A percentile compares a stretch with the other conserved stretches of the same genome.
Conservation (phyloP, 495 filamentous ascomycete genomes). For the Trichoderma erinaceum region DNA sequence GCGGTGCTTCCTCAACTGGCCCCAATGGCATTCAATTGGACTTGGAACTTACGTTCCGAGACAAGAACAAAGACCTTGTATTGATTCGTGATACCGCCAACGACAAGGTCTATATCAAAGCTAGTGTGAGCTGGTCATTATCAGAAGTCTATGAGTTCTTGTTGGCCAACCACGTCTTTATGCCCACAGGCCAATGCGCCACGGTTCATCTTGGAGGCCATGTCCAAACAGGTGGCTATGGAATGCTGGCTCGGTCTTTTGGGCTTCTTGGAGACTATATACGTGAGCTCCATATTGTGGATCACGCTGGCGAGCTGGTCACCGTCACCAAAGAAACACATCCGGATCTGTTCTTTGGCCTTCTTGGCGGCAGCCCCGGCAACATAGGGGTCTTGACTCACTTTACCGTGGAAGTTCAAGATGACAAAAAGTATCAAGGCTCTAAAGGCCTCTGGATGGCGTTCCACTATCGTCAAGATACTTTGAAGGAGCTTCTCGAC, state of each 20-base stretch:
- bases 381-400: conserved; percentile 40
- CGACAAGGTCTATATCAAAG: neutral
- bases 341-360: conserved; percentile 36
- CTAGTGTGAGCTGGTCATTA: neutral
- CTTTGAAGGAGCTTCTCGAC: conserved; percentile 28
- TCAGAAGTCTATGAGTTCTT: conserved; percentile 13
- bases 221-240: conserved; percentile 38
- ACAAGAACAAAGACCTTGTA: neutral
- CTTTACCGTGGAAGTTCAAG: conserved; percentile 34
- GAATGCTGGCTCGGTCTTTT: conserved; percentile 36
- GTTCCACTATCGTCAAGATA: conserved; percentile 29
- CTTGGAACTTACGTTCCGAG: neutral
- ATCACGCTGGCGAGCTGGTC: conserved; percentile 32
- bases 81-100: neutral
- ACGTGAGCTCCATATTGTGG: conserved; percentile 31
- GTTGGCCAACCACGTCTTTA: conserved; percentile 31
- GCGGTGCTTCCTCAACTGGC: neutral
- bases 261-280: conserved; percentile 40
- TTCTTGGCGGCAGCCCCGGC: conserved; percentile 40
- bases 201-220: conserved; percentile 39
- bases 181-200: conserved; percentile 39
- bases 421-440: conserved; percentile 32
- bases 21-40: neutral
- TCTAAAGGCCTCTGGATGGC: conserved; percentile 31
- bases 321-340: conserved; percentile 33